Percentiles rank a stretch among this genome's conserved stretches.
phyloP scores from a whole-genome alignment of 768 basidiomycete species.

The Leccinum truebloodii region DNA sequence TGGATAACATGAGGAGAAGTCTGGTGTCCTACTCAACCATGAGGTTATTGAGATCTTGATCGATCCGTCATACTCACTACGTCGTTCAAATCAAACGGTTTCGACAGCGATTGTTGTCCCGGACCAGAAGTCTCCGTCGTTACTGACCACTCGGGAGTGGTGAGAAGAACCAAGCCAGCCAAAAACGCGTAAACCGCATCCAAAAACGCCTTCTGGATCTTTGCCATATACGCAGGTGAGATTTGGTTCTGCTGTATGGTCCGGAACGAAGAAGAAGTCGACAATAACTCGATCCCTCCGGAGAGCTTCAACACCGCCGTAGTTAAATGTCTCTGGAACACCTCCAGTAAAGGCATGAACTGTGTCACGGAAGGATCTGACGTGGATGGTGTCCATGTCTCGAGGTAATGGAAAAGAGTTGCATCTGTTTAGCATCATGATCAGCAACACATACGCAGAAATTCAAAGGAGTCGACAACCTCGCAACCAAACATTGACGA shows the following conservation, averaged over 20 bases:
- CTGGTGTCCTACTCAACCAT: constrained; percentile 68
- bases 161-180: constrained; percentile 81
- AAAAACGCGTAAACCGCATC: constrained; percentile 84
- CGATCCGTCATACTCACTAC: constrained; percentile 44
- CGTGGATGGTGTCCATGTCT: constrained; percentile 77
- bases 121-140: constrained; percentile 10
- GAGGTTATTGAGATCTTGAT: neutral
- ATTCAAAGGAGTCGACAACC: constrained; percentile 47
- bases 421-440: constrained; percentile 59
- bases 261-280: constrained; percentile 48
- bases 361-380: constrained; percentile 66
- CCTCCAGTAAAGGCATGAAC: constrained; percentile 75
- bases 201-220: constrained; percentile 82
- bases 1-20: constrained; percentile 85
- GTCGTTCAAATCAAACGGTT: constrained; percentile 56
- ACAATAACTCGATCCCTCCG: constrained; percentile 64
- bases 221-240: constrained; percentile 61
- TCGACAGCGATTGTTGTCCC: constrained; percentile 25
- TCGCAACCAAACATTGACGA: constrained; percentile 77
- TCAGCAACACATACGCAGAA: constrained; percentile 6
- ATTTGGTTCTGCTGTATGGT: constrained; percentile 61
- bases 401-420: constrained; percentile 76
- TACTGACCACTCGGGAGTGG: constrained; percentile 63
- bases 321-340: constrained; percentile 78
- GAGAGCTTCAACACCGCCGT: constrained; percentile 79